phyloP scores from a whole-genome alignment of 352 stramenopile species.

The Globisporangium canariense region DNA sequence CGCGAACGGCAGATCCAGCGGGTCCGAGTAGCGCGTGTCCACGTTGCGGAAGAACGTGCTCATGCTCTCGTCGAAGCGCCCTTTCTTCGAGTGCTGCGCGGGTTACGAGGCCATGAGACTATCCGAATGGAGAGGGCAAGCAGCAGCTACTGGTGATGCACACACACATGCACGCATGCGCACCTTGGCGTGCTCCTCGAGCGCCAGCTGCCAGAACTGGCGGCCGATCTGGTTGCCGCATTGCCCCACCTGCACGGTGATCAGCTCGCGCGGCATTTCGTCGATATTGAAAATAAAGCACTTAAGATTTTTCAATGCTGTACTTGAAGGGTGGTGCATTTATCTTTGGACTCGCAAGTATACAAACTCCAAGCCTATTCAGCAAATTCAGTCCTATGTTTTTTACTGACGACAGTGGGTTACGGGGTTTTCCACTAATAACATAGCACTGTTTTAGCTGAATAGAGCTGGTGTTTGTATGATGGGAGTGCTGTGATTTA shows the following conservation, averaged over 20 bases:
- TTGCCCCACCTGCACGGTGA: constrained; percentile 92
- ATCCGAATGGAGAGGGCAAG: neutral
- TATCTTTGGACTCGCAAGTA: too few species aligned
- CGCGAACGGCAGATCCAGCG: constrained; percentile 49
- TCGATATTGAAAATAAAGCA: too few species aligned
- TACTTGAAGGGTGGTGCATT: too few species aligned
- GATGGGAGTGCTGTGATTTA: too few species aligned
- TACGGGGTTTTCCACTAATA: too few species aligned
- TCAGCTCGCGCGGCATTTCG: constrained; percentile 78
- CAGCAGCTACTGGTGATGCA: neutral
- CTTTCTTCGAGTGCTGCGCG: constrained; percentile 38
- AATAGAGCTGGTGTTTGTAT: too few species aligned
- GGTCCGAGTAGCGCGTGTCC: constrained; percentile 55
- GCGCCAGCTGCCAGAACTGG: constrained; percentile 89
- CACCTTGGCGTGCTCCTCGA: constrained; percentile 87
- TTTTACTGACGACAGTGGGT: too few species aligned
- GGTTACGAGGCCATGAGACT: neutral
- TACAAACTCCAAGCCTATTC: too few species aligned
- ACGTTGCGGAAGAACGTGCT: constrained; percentile 92
- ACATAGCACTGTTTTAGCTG: too few species aligned
- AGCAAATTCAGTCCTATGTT: too few species aligned
- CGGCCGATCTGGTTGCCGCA: constrained; percentile 94
- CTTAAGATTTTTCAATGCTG: too few species aligned
- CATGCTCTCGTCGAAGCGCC: constrained; percentile 88
- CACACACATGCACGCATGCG: neutral